Evolutionary conservation across 2,329 filamentous ascomycete genomes (phyloP).

Genomic region (Claviceps sp.): DNA sequence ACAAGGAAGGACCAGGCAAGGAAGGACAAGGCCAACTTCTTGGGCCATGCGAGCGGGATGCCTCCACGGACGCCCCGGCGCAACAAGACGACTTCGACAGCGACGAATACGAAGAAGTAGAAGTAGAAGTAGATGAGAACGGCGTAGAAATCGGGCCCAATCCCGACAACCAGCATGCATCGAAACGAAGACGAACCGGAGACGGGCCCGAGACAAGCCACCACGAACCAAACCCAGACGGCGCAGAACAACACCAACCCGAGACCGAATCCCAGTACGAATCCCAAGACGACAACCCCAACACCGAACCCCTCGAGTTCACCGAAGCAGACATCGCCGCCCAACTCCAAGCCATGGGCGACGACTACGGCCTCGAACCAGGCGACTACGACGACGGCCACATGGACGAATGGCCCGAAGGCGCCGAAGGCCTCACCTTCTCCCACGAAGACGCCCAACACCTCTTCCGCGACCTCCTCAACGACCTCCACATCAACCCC

Average conservation of each 20-base stretch:
- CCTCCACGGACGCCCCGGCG: constrained; percentile 16
- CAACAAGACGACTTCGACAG: constrained; percentile 33
- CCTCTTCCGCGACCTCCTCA: constrained; percentile 74
- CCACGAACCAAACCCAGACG: constrained; percentile 25
- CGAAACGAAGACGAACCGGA: constrained; percentile 48
- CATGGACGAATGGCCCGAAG: constrained; percentile 52
- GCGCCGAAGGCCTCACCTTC: constrained; percentile 54
- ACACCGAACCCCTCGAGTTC: constrained; percentile 56
- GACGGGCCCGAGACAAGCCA: constrained; percentile 38
- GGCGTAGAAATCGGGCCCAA: constrained; percentile 37
- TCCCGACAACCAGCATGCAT: constrained; percentile 28
- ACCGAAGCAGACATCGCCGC: constrained; percentile 90
- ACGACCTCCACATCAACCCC: constrained; percentile 70
- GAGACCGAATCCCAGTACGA: neutral
- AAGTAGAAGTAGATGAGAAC: constrained; percentile 45
- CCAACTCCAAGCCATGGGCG: constrained; percentile 79
- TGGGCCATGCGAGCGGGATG: neutral
- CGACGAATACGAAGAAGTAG: constrained; percentile 63
- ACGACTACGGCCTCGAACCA: constrained; percentile 66
- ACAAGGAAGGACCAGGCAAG: constrained; percentile 1
- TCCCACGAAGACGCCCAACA: constrained; percentile 63
- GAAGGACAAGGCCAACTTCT: neutral
- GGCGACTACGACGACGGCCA: constrained; percentile 61
- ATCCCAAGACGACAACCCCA: neutral
- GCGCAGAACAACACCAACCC: constrained; percentile 18